A percentile compares a stretch with the other conserved stretches of the same genome.
Evolutionary conservation across 2,329 filamentous ascomycete genomes (phyloP).

Genomic region (Trichoderma oligosporum): DNA sequence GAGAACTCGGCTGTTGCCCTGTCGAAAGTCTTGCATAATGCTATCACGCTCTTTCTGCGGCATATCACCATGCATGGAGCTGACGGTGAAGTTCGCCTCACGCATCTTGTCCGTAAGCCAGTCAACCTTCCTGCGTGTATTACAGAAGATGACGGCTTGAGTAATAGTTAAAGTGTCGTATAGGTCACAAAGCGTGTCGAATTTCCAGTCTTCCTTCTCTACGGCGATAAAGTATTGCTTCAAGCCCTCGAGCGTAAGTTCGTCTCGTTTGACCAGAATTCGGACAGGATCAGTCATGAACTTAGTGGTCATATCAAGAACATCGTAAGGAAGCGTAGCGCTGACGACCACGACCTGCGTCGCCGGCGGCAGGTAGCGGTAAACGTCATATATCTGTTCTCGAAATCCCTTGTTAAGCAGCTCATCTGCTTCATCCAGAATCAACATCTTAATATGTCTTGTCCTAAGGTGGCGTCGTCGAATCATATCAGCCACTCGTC

Average conservation of each 20-base stretch:
- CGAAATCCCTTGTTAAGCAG: constrained; percentile 88
- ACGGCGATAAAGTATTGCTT: constrained; percentile 99
- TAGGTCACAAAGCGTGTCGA: constrained; percentile 95
- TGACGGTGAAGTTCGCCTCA: constrained; percentile 97
- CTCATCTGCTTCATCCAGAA: constrained; percentile 59
- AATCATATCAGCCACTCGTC: constrained; percentile 73
- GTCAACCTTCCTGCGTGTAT: constrained; percentile 97
- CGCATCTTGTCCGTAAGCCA: constrained; percentile 99
- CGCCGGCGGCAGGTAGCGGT: constrained; percentile 90
- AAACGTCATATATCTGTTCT: constrained; percentile 99
- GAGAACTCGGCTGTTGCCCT: constrained; percentile 90
- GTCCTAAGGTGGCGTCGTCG: constrained; percentile 54
- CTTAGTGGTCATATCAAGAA: constrained; percentile 98
- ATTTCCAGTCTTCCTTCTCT: constrained; percentile 99
- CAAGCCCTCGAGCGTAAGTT: constrained; percentile 91
- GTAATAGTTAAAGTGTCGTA: constrained; percentile 99
- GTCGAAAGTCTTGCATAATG: constrained; percentile 98
- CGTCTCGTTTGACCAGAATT: constrained; percentile 97
- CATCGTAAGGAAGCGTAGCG: constrained; percentile 94
- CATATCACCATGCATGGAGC: constrained; percentile 99
- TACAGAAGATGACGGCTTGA: constrained; percentile 99
- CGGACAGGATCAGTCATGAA: constrained; percentile 99
- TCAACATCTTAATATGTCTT: constrained; percentile 62
- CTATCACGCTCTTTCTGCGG: constrained; percentile 96
- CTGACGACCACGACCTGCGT: constrained; percentile 99